phyloP scores from a whole-genome alignment of 192 early-diverging fungal species.

The Podila epigama region DNA sequence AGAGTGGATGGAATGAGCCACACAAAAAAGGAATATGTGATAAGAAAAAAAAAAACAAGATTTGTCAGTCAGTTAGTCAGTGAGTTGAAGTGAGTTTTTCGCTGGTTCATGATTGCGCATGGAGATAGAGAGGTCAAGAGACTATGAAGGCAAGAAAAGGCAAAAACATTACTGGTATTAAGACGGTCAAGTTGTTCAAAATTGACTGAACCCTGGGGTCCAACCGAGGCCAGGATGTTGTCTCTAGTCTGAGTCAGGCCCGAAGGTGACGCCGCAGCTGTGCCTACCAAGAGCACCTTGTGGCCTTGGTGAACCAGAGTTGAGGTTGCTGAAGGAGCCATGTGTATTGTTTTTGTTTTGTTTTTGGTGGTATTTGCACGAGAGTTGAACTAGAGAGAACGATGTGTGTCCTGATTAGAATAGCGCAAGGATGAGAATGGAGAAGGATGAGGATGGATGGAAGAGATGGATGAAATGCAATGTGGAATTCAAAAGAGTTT shows the following conservation, averaged over 20 bases:
- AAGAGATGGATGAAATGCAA: neutral
- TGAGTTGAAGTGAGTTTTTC: too few relatives aligned
- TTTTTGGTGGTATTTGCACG: neutral
- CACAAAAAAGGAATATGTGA: neutral
- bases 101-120: too few relatives aligned
- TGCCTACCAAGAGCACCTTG: conserved; percentile 54
- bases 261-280: conserved; percentile 47
- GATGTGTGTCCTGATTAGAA: neutral
- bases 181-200: conserved; percentile 92
- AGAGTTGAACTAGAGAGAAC: too few relatives aligned
- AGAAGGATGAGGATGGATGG: neutral
- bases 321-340: conserved; percentile 31
- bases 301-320: conserved; percentile 54
- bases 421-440: neutral
- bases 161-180: conserved; percentile 51
- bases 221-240: conserved; percentile 54
- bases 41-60: neutral
- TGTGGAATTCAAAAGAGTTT: too few relatives aligned
- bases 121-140: too few relatives aligned
- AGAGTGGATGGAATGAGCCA: neutral
- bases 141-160: conserved; percentile 9
- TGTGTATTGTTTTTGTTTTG: neutral
- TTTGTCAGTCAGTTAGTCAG: too few relatives aligned
- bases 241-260: conserved; percentile 55
- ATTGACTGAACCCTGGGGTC: conserved; percentile 62